Conservation (phyloP, 2,329 filamentous ascomycete species). For the Diplodia mutila region DNA sequence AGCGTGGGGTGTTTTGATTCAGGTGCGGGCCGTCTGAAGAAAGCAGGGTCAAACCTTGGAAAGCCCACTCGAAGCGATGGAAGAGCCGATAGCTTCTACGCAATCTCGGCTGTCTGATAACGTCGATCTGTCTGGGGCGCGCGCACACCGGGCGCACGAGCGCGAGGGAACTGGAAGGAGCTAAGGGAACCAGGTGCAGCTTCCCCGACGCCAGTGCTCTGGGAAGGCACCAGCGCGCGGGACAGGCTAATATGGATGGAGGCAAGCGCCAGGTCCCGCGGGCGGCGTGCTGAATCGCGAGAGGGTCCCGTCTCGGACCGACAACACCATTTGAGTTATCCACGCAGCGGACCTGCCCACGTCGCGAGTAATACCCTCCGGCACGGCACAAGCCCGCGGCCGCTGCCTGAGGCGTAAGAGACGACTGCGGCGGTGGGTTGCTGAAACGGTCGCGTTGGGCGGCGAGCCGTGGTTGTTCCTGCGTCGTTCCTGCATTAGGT, state of each 20-base stretch:
- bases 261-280: slow-evolving; percentile 25
- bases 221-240: slow-evolving; percentile 14
- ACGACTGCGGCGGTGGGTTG: not conserved
- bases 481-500: slow-evolving; percentile 47
- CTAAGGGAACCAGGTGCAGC: slow-evolving; percentile 40
- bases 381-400: not conserved
- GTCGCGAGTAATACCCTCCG: slow-evolving; percentile 15
- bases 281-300: slow-evolving; percentile 31
- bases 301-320: slow-evolving; percentile 26
- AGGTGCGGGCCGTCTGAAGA: slow-evolving; percentile 34
- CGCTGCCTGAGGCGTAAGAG: slow-evolving; percentile 12
- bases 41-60: slow-evolving; percentile 21
- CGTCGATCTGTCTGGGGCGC: slow-evolving; percentile 34
- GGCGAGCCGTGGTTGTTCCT: slow-evolving; percentile 38
- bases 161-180: slow-evolving; percentile 27
- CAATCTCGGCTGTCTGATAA: slow-evolving; percentile 40
- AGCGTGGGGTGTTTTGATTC: slow-evolving; percentile 27
- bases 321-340: slow-evolving; percentile 19
- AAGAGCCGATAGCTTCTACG: slow-evolving; percentile 40
- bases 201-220: slow-evolving; percentile 44
- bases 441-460: slow-evolving; percentile 23
- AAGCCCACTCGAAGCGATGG: slow-evolving; percentile 29
- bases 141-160: not conserved
- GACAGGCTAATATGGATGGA: slow-evolving; percentile 21
- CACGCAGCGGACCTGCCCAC: slow-evolving; percentile 11